These are phyloP conservation scores for Sugiyamaella floridensis DNA, from an alignment of 805 yeast species.

Conservation along the genomic window DNA sequence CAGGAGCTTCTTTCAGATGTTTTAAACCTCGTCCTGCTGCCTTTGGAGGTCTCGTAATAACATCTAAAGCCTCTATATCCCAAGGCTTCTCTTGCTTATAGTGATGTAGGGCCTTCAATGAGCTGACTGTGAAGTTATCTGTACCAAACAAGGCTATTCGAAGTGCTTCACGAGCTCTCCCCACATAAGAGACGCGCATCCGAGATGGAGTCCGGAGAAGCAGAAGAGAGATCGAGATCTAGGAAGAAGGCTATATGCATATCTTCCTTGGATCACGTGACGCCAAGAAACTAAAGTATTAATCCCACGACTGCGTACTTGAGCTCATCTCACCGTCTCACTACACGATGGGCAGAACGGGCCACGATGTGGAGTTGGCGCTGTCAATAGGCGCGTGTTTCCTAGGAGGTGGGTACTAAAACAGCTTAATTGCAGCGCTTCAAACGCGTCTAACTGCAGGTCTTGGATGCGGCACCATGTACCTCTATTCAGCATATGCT, in stretches of 20 bases:
- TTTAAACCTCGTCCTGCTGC: slow-evolving; percentile 53
- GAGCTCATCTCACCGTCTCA: neutral
- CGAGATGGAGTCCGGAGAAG: neutral
- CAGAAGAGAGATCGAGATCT: neutral
- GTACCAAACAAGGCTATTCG: slow-evolving; percentile 69
- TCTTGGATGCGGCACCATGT: slow-evolving; percentile 64
- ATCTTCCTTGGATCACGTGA: neutral
- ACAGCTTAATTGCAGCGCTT: no score
- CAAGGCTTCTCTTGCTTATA: slow-evolving; percentile 18
- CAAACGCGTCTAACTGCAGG: slow-evolving; percentile 29
- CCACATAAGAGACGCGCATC: neutral
- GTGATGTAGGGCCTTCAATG: slow-evolving; percentile 38
- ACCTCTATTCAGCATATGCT: slow-evolving; percentile 68
- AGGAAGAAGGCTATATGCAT: no score
- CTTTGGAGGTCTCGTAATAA: slow-evolving; percentile 60
- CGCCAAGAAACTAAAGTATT: neutral
- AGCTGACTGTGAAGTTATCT: slow-evolving; percentile 58
- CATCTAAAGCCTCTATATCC: slow-evolving; percentile 40
- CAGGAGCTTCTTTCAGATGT: slow-evolving; percentile 44
- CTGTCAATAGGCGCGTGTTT: slow-evolving; percentile 16
- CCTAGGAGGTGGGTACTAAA: slow-evolving; percentile 11
- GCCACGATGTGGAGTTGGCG: slow-evolving; percentile 6
- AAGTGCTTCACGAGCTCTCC: slow-evolving; percentile 7
- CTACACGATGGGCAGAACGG: neutral
- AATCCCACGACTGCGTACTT: neutral